Evolutionary conservation across 2,329 filamentous ascomycete genomes (phyloP), one percentile per base, ranked within the genome.

Genomic region (Coniochaeta pulveracea): DNA sequence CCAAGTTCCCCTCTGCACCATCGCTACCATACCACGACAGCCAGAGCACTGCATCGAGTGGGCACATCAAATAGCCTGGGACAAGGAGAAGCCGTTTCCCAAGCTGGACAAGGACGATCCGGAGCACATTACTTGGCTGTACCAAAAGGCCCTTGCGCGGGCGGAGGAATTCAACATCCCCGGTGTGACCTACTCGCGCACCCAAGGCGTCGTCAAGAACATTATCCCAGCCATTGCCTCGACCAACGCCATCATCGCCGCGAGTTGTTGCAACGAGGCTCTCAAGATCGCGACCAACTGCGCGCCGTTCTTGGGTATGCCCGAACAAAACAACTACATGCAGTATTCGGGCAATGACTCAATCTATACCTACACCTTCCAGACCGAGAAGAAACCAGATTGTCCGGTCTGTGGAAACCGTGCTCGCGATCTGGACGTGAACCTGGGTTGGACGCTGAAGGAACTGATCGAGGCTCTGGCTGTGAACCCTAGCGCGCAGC

Each of bases 41-140:
- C 91, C 91, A 1, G 88, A 96, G 55, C 91, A 98, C 60, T 98
- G 91, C 55, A 84, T 98, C 49, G 91, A 98, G 60, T 98, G 91
- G 91, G 93, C 91, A 0, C 89, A 96, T 54, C 81, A 96, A 50
- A 95, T 98, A 41, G 91, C 91, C 25, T 98, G 91, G 91, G 86
- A 94, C 40, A 73, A 81, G 45, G 76, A 85, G 49, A 80, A 81
- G 52, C 82, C 81, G 41, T 93, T 89, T 43, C 78, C 86, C 12
- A 69, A 73, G 22, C 79, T 98, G 30, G 91, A 98, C 59, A 95
- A 85, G 46, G 93, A 98, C 55, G 85, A 98, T 48, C 84, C 93
- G 25, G 85, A 93, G 52, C 91, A 98, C 57, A 91, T 98, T 49
- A 83, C 80, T n/a, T 98, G 91, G 91, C 71, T 98, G 4, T 96